Evolutionary conservation across 495 filamentous ascomycete species (phyloP), one percentile per base, ranked within the genome.

Genomic region (Penicillium lividum): DNA sequence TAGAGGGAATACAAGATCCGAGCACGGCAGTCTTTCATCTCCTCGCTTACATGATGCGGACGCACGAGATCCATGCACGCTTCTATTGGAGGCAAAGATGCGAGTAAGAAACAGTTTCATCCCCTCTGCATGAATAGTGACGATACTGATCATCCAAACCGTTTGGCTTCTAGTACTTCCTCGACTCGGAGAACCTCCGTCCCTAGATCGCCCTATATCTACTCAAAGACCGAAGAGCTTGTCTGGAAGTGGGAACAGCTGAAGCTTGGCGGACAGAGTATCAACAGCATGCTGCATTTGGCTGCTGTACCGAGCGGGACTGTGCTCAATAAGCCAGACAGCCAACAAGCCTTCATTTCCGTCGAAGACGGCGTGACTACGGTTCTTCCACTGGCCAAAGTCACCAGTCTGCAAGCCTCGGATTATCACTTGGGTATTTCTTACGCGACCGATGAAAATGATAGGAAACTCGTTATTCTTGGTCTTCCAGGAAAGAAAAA

Each of bases 171-270:
- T 13, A 38, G 34, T 38, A 38, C n/a, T n/a, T n/a, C 34, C 34
- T 9, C 34, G 34, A 11, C 34, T 7, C n/a, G n/a, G n/a, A n/a
- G n/a, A n/a, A n/a, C 34, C 34, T 36, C 9, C 34, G 9, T 36
- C 34, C 34, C 34, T 3, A 44, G 9, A 44, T 18, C 42, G 16
- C 58, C 58, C 33, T 60, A 51, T 42, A 54, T 55, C 11, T 60
- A 46, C 49, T 51, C 58, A 16, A 60, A 60, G 53, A 60, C 58
- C 15, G 46, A 55, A 46, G 52, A 56, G 52, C 46, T 60, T 18
- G 52, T 60, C 31, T 60, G 52, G 58, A 54, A 55, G 31, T 56
- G 52, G 58, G 58, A 56, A 43, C 52, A 56, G 46, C 54, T 44
- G 18, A 59, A 54, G 57, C 57, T 54, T 44, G 51, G 44, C 29